phyloP scores from a whole-genome alignment of 768 basidiomycete species.

The Fomitopsis pulvina region DNA sequence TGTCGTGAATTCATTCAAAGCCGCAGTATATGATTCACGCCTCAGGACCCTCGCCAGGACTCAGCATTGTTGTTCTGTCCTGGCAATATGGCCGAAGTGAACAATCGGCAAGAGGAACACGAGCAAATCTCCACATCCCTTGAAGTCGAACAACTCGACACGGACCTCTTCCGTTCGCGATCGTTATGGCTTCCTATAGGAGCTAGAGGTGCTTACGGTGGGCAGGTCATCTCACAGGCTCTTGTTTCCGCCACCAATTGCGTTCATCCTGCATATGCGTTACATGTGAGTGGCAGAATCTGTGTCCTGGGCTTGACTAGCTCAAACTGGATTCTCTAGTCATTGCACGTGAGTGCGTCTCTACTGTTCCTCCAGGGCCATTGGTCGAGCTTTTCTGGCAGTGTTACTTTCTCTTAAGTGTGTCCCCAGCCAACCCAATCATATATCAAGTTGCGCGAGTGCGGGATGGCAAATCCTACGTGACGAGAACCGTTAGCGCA shows the following conservation, averaged over 20 bases:
- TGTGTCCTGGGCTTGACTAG: background rate
- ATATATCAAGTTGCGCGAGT: conserved; percentile 73
- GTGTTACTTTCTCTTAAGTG: conserved; percentile 80
- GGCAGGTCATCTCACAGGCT: conserved; percentile 86
- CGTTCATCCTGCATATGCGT: conserved; percentile 53
- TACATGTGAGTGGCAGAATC: conserved; percentile 57
- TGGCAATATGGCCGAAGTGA: conserved; percentile 26
- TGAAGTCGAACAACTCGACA: conserved; percentile 73
- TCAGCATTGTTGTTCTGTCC: background rate
- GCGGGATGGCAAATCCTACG: conserved; percentile 69
- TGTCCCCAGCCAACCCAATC: conserved; percentile 66
- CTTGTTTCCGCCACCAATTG: conserved; percentile 75
- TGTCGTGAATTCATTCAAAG: background rate
- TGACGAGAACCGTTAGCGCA: conserved; percentile 45
- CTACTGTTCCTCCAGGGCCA: background rate
- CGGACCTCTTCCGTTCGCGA: conserved; percentile 73
- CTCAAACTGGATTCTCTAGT: conserved; percentile 1
- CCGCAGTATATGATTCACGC: background rate
- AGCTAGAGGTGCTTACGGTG: conserved; percentile 77
- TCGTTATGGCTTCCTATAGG: conserved; percentile 56
- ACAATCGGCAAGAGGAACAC: conserved; percentile 48
- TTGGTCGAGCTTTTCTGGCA: conserved; percentile 22
- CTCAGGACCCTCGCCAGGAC: background rate
- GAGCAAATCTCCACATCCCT: conserved; percentile 66
- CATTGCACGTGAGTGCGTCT: conserved; percentile 44